Evolutionary conservation across 192 early-diverging fungal genomes (phyloP), one percentile per base, ranked within the genome.

Genomic region (Lunasporangiospora selenospora): DNA sequence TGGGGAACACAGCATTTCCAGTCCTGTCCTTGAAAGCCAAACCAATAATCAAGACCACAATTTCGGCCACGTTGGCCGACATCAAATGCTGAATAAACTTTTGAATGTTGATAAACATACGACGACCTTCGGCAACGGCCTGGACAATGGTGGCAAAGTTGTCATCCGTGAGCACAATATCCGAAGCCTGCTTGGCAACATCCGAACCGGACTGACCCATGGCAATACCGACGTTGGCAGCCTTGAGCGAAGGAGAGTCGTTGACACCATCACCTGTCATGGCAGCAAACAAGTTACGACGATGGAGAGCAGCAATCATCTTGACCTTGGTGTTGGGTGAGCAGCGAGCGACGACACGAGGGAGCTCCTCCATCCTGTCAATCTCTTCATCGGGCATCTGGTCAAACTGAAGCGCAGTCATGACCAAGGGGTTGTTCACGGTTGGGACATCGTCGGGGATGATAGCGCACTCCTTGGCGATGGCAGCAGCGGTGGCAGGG

Each of bases 271-370:
- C 90, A 65, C 96, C 96, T 15, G 95, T 95, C 93, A 95, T 95
- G 33, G 87, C 89, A 16, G 85, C 87, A 61, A 89, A 85, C 39
- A 81, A 77, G 29, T 79, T 78, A 53, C 85, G 85, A 26, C 85
- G 79, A 67, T 98, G 95, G 44, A 98, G 78, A 2, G 94, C 92
- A 63, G 88, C 85, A 43, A 98, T 94, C 83, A 98, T 95, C 78
- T 98, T 98, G 63, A 96, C 87, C 75, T 98, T 98, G 73, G 93
- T 96, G 64, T 96, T 93, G 13, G 96, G 96, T 50, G 92, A 89
- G 80, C 94, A 94, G 48, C 96, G 88, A 1, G 96, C 95, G 85
- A 98, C 93, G 18, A 98, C 95, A 11, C 88, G 81, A 32, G 96
- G 94, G 32, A 95, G 88, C 26, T 93, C 86, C 2, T 60, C 77